Base-by-base conservation (phyloP, 2,329 filamentous ascomycete species). In the Paraphaeosphaeria minitans region DNA sequence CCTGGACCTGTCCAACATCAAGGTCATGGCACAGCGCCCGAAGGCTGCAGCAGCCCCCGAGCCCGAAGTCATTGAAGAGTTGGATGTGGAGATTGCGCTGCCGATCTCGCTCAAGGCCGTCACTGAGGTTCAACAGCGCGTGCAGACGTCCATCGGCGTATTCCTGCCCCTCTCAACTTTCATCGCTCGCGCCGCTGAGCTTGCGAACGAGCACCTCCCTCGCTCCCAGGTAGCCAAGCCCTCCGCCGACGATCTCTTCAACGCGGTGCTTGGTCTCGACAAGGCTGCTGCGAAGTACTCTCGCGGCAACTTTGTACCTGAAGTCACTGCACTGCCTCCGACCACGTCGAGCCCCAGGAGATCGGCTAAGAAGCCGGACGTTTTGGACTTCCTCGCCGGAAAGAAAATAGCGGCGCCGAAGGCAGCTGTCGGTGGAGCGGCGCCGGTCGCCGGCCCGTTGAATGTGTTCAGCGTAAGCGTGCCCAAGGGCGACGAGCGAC, bases 1-100 rank as follows among this genome's bases (percentile, higher is more conserved):
- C 77, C 87, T 99, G 54, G 94, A 99, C 76, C 87, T 99, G 24
- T 95, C 90, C 82, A 97, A 98, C 82, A 94, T 98, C 82, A 96
- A 96, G 82, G 80, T 94, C 59, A 89, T 89, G 49, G 69, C 77
- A 24, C 75, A 79, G 54, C 78, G 78, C 66, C 76, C 78, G 59
- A 68, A 75, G 12, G 70, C 74, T 53, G 74, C 79, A 54, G 73
- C 77, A 39, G 74, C 76, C 24, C 51, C 66, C 21, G 60, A 65
- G 22, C 70, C 79, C 7, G 71, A 73, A 14, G 75, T 81, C 14
- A 73, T 83, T 12, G 75, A 79, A 35, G 78, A 82, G 37, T 73
- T 81, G 58, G 77, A 83, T 24, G 79, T 85, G 27, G 80, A 89
- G 66, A 77, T 97, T 55, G 86, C 90, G 14, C 77, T 96, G 8